Base-by-base conservation (phyloP, 352 stramenopile genomes). In the Elongisporangium prolatum region DNA sequence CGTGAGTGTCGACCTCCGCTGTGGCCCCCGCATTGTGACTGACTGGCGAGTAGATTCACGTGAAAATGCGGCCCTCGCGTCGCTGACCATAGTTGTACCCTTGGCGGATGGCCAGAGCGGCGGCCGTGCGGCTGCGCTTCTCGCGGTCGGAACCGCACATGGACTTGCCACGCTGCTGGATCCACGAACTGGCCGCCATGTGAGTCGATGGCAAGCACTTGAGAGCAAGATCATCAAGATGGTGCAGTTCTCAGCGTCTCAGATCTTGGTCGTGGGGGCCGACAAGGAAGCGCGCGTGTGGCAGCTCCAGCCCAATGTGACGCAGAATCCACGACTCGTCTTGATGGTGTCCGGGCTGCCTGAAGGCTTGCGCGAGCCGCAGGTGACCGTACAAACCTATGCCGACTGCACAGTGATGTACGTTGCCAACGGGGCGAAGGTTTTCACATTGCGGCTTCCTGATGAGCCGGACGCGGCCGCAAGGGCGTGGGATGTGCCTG, bases 211-310 rank as follows among this genome's bases (percentile, higher is more conserved):
- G 82, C 77, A 88, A 48, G 82, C 82, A 1, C 58, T 92, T 9
- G 75, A 87, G 2, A 48, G 54, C 21, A 61, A 60, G 17, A 59
- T 92, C 9, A 59, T 84, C 14, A 77, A 76, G 59, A 55, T 92
- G 48, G 54, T 70, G 0, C 80, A 90, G 59, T 77, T 89, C 44
- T 75, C 83, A 2, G 66, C 66, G 7, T 80, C 74, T 13, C 76
- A 77, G 28, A 50, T 92, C 22, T 58, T 92, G 17, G 77, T 89
- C 1, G 74, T 90, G 2, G 78, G 82, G 0, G 68, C 66, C 1
- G 82, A 92, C 24, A 78, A 80, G 20, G 83, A 92, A 54, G 83
- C 80, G 11, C 72, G 78, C 3, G 76, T 92, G 57, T 92, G 78
- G 78, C 68, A 74, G 4, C 50, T 91, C 56, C 69, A 67, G n/a